phyloP scores from a whole-genome alignment of 192 early-diverging fungal species.

The Glomus cerebriforme region DNA sequence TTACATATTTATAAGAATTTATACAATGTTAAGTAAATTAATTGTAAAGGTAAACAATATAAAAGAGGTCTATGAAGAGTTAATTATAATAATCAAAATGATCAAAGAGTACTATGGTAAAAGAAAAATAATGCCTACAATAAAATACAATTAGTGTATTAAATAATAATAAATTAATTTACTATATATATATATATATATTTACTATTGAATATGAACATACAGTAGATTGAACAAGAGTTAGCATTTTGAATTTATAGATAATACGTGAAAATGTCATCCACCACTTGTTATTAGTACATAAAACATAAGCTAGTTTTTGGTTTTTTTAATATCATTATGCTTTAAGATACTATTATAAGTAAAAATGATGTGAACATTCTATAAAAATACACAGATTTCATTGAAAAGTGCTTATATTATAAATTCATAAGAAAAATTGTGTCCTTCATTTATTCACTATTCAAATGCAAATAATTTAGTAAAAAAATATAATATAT shows the following conservation, averaged over 20 bases:
- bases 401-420: conserved; percentile 9
- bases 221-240: too few relatives aligned
- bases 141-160: too few relatives aligned
- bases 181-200: too few relatives aligned
- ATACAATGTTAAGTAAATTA: too few relatives aligned
- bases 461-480: conserved; percentile 22
- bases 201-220: too few relatives aligned
- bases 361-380: conserved; percentile 30
- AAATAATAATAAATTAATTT: too few relatives aligned
- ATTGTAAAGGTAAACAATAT: too few relatives aligned
- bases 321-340: conserved; percentile 28
- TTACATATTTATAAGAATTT: too few relatives aligned
- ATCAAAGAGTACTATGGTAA: too few relatives aligned
- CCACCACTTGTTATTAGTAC: conserved; percentile 24
- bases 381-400: conserved; percentile 24
- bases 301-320: conserved; percentile 25
- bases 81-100: too few relatives aligned
- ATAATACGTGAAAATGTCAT: conserved; percentile 26
- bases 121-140: too few relatives aligned
- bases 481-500: conserved; percentile 16
- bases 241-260: conserved; percentile 32
- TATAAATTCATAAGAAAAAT: conserved; percentile 30
- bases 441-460: conserved; percentile 25
- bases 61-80: too few relatives aligned
- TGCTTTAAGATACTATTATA: conserved; percentile 28